Base-by-base conservation (phyloP, 129 eudicot genomes). In the Escallonia rubra region DNA sequence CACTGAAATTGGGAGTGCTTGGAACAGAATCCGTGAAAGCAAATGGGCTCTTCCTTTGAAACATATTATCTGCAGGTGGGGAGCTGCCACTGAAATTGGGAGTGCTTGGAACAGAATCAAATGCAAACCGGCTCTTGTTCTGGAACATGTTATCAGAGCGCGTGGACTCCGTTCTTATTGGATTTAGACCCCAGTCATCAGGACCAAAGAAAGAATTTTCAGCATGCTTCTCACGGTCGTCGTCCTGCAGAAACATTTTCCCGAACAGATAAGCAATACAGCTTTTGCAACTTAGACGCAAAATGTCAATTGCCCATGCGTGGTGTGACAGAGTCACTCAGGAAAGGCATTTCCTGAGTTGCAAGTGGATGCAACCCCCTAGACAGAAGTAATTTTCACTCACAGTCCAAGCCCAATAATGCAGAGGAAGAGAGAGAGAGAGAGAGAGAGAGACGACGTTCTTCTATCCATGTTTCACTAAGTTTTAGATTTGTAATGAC, bases 41-140 rank as follows among this genome's bases (percentile, higher is more conserved):
- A 76, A 83, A 89, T 14, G 82, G 78, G 62, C 84, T 74, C 44
- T 72, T 76, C 76, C 69, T 74, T 61, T 71, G 79, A 78, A 86
- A 83, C 63, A 89, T 34, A 54, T 46, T 81, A 47, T 86, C 90
- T 34, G 70, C 80, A 4, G 68, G 57, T 41, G 89, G 89, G 59
- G 89, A 77, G 80, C 75, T 81, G 40, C 72, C 69, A 16, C 81
- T 82, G 69, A 71, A 85, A 34, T 76, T 69, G 57, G 96, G 94
- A 48, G 97, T 91, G 79, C 96, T 77, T 10, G 92, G 92, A 46
- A 87, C 90, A 63, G 97, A 90, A 79, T 88, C 95, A 38, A 82
- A 82, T 13, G 59, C 72, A 69, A 74, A 74, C 2, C 80, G 59
- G 59, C 78, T 78, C 71, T 82, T 79, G 66, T 77, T 88, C 44